Evolutionary conservation across 2,329 filamentous ascomycete species (phyloP).

Genomic region (Teratosphaeria viscida): DNA sequence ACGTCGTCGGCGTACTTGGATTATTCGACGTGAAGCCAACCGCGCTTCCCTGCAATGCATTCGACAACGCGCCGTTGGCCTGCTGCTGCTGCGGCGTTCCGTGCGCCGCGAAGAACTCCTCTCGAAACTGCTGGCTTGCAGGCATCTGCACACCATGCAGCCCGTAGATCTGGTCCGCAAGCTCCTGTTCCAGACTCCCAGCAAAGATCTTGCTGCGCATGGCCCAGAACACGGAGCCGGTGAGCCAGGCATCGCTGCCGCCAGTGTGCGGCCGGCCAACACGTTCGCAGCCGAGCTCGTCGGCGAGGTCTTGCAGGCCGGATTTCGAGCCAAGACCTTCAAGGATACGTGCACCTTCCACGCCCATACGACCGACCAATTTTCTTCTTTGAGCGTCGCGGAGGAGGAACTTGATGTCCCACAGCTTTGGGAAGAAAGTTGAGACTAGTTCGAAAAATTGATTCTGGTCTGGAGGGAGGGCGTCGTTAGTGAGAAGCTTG

Average conservation of each 20-base stretch:
- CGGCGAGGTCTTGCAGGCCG: slow-evolving; percentile 84
- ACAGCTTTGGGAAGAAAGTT: slow-evolving; percentile 84
- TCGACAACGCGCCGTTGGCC: background rate
- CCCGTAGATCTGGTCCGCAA: slow-evolving; percentile 91
- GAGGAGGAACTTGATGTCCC: slow-evolving; percentile 96
- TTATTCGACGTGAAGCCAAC: slow-evolving; percentile 27
- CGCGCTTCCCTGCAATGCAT: slow-evolving; percentile 12
- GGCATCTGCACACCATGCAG: slow-evolving; percentile 53
- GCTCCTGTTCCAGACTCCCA: slow-evolving; percentile 62
- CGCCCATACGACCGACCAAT: slow-evolving; percentile 40
- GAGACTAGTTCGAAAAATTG: slow-evolving; percentile 84
- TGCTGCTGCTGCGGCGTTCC: slow-evolving; percentile 21
- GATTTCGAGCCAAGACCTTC: slow-evolving; percentile 82
- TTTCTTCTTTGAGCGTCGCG: slow-evolving; percentile 60
- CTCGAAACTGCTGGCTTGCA: slow-evolving; percentile 43
- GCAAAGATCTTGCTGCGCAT: slow-evolving; percentile 82
- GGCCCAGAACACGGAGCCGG: slow-evolving; percentile 89
- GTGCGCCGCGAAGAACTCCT: slow-evolving; percentile 35
- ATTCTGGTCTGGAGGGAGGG: slow-evolving; percentile 77
- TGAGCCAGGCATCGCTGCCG: slow-evolving; percentile 85
- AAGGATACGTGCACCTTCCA: slow-evolving; percentile 60
- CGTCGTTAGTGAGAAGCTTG: slow-evolving; percentile 77
- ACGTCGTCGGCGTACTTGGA: slow-evolving; percentile 60
- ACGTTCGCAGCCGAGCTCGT: slow-evolving; percentile 82
- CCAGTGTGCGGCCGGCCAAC: slow-evolving; percentile 84